A percentile compares a stretch with the other conserved stretches of the same genome.
Conservation (phyloP, 352 stramenopile species). For the Aphanomyces invadans region DNA sequence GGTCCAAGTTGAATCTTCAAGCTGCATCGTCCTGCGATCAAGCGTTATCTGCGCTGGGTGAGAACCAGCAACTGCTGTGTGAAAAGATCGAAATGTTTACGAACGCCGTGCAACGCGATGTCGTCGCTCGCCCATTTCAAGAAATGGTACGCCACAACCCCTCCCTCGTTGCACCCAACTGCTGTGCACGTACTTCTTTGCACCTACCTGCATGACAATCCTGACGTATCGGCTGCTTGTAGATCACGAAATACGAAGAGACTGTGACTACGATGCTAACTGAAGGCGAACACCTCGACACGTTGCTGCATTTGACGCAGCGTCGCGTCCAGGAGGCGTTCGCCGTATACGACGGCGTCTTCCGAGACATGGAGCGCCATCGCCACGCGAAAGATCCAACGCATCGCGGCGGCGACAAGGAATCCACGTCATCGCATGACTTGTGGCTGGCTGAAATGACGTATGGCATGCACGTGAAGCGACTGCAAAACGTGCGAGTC, state of each 20-base stretch:
- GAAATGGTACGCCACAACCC: conserved; percentile 39
- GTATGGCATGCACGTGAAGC: conserved; percentile 69
- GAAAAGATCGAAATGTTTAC: conserved; percentile 75
- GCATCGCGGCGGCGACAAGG: background rate
- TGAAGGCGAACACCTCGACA: conserved; percentile 49
- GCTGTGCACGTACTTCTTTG: too few relatives aligned
- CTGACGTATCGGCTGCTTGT: background rate
- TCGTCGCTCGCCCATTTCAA: conserved; percentile 53
- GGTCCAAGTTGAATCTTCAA: conserved; percentile 24
- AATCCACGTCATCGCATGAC: conserved; percentile 33
- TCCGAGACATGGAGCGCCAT: conserved; percentile 45
- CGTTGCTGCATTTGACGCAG: conserved; percentile 46
- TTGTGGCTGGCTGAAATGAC: conserved; percentile 67
- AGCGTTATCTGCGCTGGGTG: conserved; percentile 48
- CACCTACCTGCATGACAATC: too few relatives aligned
- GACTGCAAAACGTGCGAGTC: conserved; percentile 47
- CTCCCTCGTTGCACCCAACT: background rate
- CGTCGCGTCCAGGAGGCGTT: conserved; percentile 52
- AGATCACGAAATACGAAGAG: conserved; percentile 47
- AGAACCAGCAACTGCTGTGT: conserved; percentile 67
- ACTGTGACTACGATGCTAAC: conserved; percentile 40
- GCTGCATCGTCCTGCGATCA: conserved; percentile 46
- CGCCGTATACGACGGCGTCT: conserved; percentile 47
- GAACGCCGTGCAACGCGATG: conserved; percentile 59
- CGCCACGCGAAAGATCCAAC: conserved; percentile 19